A percentile compares a stretch with the other conserved stretches of the same genome.
Conservation (phyloP, 768 basidiomycete species). For the Suillus fuscotomentosus region DNA sequence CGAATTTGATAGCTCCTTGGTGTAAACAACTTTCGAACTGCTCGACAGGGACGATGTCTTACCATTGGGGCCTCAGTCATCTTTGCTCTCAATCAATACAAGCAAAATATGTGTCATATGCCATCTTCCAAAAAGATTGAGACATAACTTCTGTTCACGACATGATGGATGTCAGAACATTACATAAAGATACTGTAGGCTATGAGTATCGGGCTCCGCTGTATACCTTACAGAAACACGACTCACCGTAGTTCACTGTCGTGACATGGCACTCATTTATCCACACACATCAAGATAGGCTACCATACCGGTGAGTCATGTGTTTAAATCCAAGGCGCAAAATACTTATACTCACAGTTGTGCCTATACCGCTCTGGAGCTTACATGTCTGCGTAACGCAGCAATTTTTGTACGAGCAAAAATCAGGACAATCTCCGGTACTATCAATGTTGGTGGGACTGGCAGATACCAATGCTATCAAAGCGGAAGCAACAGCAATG, state of each 20-base stretch:
- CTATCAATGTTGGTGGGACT: neutral
- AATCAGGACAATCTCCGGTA: no score
- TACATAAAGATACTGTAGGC: no score
- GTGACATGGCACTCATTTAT: neutral
- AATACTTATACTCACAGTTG: no score
- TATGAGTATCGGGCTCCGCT: no score
- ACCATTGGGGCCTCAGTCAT: no score
- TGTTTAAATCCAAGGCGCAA: neutral
- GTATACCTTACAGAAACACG: neutral
- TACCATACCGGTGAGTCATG: neutral
- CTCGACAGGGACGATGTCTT: no score
- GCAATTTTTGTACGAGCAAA: neutral
- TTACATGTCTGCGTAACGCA: neutral
- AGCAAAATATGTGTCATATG: no score
- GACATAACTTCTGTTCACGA: neutral
- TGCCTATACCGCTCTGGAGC: no score
- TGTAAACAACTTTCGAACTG: no score
- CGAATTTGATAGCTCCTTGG: no score
- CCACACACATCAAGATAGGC: neutral
- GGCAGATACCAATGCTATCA: neutral
- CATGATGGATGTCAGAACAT: neutral
- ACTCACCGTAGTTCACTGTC: neutral
- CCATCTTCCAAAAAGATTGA: no score
- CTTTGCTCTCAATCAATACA: no score
- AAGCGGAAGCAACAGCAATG: neutral